These are phyloP conservation scores for Sordariomycetes sp. DNA, from an alignment of 2,329 filamentous ascomycete genomes.

Conservation along the genomic window DNA sequence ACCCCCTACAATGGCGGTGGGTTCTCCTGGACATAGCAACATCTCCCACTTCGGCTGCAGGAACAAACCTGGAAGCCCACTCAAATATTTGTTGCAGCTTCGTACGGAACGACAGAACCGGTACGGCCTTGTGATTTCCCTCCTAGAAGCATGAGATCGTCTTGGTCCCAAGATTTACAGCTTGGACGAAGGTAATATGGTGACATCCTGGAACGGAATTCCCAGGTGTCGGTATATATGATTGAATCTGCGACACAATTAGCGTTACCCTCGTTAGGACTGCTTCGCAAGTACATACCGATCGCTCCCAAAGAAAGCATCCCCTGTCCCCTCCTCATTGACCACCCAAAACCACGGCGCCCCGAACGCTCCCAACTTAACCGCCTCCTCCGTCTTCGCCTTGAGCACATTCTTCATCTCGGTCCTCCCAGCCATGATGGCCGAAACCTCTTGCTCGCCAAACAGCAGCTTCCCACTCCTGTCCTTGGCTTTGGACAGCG, in stretches of 20 bases:
- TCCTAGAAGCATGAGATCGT: too few relatives aligned
- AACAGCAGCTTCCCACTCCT: constrained; percentile 30
- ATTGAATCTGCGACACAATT: constrained; percentile 40
- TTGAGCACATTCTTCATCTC: constrained; percentile 38
- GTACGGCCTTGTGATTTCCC: too few relatives aligned
- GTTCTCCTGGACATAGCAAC: too few relatives aligned
- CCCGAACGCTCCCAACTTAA: constrained; percentile 63
- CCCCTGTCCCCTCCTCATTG: constrained; percentile 45
- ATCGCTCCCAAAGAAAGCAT: constrained; percentile 74
- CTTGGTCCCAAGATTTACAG: too few relatives aligned
- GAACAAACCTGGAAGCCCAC: too few relatives aligned
- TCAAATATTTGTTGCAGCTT: too few relatives aligned
- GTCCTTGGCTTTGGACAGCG: constrained; percentile 20
- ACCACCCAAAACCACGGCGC: constrained; percentile 67
- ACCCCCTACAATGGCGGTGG: too few relatives aligned
- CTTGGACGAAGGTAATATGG: constrained; percentile 23
- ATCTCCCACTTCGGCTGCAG: too few relatives aligned
- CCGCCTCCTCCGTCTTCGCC: constrained; percentile 48
- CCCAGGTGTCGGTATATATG: constrained; percentile 60
- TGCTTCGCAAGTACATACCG: constrained; percentile 22
- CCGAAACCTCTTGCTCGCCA: constrained; percentile 36
- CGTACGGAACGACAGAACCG: too few relatives aligned
- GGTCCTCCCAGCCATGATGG: constrained; percentile 44
- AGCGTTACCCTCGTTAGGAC: background rate
- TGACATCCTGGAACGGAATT: constrained; percentile 47